phyloP scores from a whole-genome alignment of 768 basidiomycete genomes.

The Mycena indigotica region DNA sequence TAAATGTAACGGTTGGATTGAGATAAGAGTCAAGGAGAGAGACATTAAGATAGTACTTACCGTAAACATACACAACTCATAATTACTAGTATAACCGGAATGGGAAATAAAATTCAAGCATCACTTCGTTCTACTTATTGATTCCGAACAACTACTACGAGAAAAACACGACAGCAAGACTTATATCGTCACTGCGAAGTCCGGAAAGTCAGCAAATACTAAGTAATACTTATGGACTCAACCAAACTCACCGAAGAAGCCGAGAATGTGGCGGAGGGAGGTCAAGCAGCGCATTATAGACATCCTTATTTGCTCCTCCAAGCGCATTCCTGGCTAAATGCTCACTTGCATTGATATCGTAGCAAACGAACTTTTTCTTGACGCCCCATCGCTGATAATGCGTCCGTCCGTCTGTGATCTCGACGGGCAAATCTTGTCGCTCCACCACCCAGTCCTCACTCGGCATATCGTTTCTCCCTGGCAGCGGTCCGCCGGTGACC shows the following conservation, averaged over 20 bases:
- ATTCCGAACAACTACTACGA: not conserved
- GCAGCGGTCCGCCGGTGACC: not conserved
- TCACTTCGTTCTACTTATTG: too few relatives aligned
- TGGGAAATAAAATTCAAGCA: too few relatives aligned
- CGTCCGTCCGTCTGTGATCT: slow-evolving; percentile 33
- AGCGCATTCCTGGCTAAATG: slow-evolving; percentile 58
- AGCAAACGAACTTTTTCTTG: slow-evolving; percentile 42
- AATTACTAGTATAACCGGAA: too few relatives aligned
- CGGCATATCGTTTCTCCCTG: not conserved
- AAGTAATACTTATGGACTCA: too few relatives aligned
- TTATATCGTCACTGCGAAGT: slow-evolving; percentile 15
- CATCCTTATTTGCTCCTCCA: slow-evolving; percentile 50
- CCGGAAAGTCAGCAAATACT: not conserved
- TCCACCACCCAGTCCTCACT: slow-evolving; percentile 9
- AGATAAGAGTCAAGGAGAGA: too few relatives aligned
- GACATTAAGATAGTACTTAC: too few relatives aligned
- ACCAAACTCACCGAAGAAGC: slow-evolving; percentile 41
- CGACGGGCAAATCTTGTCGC: slow-evolving; percentile 35
- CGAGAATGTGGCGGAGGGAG: slow-evolving; percentile 41
- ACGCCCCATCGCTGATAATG: slow-evolving; percentile 40
- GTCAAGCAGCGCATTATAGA: slow-evolving; percentile 42
- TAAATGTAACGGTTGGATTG: too few relatives aligned
- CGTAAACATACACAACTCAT: too few relatives aligned
- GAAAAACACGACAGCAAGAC: slow-evolving; percentile 13
- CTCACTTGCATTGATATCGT: slow-evolving; percentile 47